phyloP scores from a whole-genome alignment of 352 stramenopile species.

The Globisporangium nunn region DNA sequence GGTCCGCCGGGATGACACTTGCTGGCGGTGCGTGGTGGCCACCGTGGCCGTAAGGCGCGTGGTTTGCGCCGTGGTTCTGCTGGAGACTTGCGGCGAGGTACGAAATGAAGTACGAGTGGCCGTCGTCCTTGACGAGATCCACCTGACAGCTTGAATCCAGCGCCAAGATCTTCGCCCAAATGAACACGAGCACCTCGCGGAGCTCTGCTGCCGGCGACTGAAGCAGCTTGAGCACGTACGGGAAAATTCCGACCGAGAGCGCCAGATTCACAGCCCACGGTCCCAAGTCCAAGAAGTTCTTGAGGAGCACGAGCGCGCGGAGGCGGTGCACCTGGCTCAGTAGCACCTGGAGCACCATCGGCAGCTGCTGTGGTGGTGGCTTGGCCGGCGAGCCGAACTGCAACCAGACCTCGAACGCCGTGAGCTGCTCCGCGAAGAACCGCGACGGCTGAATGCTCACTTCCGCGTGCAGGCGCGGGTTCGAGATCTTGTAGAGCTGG shows the following conservation, averaged over 20 bases:
- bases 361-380: constrained; percentile 94
- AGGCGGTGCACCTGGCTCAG: constrained; percentile 96
- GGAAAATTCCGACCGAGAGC: constrained; percentile 97
- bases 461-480: constrained; percentile 56
- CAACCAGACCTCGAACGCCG: constrained; percentile 98
- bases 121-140: constrained; percentile 96
- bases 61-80: constrained; percentile 25
- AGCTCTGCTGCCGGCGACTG: constrained; percentile 94
- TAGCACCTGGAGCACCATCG: constrained; percentile 97
- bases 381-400: constrained; percentile 90
- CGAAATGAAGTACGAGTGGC: constrained; percentile 94
- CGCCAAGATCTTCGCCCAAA: constrained; percentile 92
- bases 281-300: constrained; percentile 94
- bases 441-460: constrained; percentile 83
- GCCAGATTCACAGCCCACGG: constrained; percentile 87
- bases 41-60: constrained; percentile 6
- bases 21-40: constrained; percentile 6
- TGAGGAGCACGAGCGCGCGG: constrained; percentile 92
- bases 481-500: constrained; percentile 86
- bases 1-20: constrained; percentile 69
- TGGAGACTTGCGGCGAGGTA: constrained; percentile 81
- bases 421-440: constrained; percentile 99
- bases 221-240: constrained; percentile 98
- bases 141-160: constrained; percentile 95
- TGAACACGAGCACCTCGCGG: constrained; percentile 92